These are phyloP conservation scores for Sparassis latifolia DNA, from an alignment of 1,284 basidiomycete genomes.

Conservation along the genomic window DNA sequence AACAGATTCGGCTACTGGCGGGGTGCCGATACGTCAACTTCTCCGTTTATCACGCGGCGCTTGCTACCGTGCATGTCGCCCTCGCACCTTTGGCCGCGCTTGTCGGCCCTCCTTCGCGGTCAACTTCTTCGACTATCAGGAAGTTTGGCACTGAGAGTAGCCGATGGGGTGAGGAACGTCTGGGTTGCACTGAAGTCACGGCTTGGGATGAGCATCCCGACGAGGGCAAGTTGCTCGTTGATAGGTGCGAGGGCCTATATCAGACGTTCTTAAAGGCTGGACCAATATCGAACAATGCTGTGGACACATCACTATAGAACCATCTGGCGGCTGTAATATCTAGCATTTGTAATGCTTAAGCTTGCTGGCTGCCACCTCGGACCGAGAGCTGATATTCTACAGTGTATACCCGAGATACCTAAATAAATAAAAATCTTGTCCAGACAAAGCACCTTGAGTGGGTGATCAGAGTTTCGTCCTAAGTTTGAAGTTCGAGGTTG, in stretches of 20 bases:
- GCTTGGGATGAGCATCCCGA: conserved; percentile 43
- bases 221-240: conserved; percentile 41
- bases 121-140: conserved; percentile 18
- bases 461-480: too few species aligned
- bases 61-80: conserved; percentile 57
- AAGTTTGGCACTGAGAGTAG: conserved; percentile 52
- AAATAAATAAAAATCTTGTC: too few species aligned
- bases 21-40: conserved; percentile 61
- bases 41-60: conserved; percentile 51
- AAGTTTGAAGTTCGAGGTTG: too few species aligned
- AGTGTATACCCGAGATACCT: too few species aligned
- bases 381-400: too few species aligned
- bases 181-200: conserved; percentile 41
- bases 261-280: conserved; percentile 22
- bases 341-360: too few species aligned
- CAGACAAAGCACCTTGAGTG: too few species aligned
- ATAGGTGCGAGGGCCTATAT: conserved; percentile 49
- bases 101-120: conserved; percentile 9
- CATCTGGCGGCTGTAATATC: too few species aligned
- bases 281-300: too few species aligned
- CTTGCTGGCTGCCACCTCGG: too few species aligned
- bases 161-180: conserved; percentile 46
- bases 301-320: too few species aligned
- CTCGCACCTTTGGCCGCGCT: conserved; percentile 46
- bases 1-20: conserved; percentile 16